Conservation (phyloP, 805 yeast genomes). For the Suhomyces xylopsoci region DNA sequence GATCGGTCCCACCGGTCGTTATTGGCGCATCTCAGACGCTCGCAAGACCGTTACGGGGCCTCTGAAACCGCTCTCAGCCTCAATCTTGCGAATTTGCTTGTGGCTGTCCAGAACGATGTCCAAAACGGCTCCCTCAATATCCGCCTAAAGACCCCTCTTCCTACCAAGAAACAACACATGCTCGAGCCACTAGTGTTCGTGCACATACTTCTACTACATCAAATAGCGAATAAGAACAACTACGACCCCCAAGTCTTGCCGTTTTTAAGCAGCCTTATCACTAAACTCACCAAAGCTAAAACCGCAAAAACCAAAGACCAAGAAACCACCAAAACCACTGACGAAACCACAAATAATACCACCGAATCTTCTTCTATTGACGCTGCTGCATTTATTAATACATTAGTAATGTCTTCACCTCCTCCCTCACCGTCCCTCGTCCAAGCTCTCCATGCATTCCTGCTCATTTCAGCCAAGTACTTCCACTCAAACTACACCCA, state of each 20-base stretch:
- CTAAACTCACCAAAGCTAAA: background rate
- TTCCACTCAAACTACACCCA: background rate
- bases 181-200: conserved; percentile 6
- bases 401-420: background rate
- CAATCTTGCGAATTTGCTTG: conserved; percentile 5
- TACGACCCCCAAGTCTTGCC: background rate
- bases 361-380: background rate
- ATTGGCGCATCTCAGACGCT: background rate
- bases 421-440: background rate
- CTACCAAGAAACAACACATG: conserved; percentile 6
- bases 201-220: conserved; percentile 3
- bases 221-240: background rate
- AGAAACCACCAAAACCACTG: background rate
- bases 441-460: background rate
- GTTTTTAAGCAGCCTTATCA: background rate
- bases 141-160: conserved; percentile 4
- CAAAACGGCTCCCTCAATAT: background rate
- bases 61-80: background rate
- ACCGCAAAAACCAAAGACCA: too few relatives aligned
- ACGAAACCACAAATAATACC: too few relatives aligned
- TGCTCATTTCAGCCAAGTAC: background rate
- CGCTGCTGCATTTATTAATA: background rate
- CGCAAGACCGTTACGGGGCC: background rate
- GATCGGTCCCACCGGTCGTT: conserved; percentile 1
- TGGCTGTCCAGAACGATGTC: conserved; percentile 5